These are phyloP conservation scores for Achaetomiella virescens DNA, from an alignment of 495 filamentous ascomycete species.

Conservation along the genomic window DNA sequence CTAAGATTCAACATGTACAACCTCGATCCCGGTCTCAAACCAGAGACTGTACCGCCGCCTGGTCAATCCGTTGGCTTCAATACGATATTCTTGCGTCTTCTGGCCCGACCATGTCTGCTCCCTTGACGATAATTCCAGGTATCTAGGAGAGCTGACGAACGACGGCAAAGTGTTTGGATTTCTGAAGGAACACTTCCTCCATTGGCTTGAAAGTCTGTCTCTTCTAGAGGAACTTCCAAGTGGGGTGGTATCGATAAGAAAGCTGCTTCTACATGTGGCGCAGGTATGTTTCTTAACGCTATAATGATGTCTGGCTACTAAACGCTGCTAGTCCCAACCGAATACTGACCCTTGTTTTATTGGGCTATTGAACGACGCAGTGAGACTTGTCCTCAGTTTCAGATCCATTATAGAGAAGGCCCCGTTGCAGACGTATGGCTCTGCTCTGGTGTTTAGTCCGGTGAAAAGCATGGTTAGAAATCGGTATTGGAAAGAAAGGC, in stretches of 20 bases:
- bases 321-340: too few species aligned
- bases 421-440: background rate
- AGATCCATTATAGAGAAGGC: background rate
- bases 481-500: too few species aligned
- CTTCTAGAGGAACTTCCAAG: background rate
- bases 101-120: slow-evolving; percentile 26
- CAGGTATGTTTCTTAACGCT: slow-evolving; percentile 2
- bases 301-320: too few species aligned
- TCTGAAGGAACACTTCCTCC: slow-evolving; percentile 22
- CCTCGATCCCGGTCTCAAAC: slow-evolving; percentile 7
- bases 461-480: background rate
- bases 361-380: background rate
- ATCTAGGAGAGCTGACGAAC: slow-evolving; percentile 9
- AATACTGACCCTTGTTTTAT: background rate
- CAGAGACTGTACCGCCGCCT: slow-evolving; percentile 13
- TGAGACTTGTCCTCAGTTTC: background rate
- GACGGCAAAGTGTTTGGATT: slow-evolving; percentile 15
- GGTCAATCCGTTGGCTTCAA: slow-evolving; percentile 25
- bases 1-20: slow-evolving; percentile 19
- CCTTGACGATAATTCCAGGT: background rate
- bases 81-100: slow-evolving; percentile 33
- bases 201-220: slow-evolving; percentile 27
- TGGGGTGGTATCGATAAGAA: background rate
- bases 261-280: background rate
- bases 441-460: background rate